Evolutionary conservation across 805 yeast genomes (phyloP).

Genomic region (Hanseniaspora thailandica): DNA sequence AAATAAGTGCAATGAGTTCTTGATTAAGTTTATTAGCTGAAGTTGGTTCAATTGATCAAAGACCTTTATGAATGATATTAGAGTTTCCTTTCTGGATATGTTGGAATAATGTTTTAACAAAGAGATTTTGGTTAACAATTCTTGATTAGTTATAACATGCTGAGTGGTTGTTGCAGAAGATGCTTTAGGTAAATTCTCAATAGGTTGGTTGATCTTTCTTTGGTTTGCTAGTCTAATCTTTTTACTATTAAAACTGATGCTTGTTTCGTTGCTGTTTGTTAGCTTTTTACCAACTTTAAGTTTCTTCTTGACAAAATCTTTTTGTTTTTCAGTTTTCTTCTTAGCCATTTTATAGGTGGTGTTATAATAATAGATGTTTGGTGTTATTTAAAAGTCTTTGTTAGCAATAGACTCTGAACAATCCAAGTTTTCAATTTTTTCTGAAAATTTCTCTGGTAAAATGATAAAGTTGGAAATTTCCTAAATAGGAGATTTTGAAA

Average conservation of each 20-base stretch:
- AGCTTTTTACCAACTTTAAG: slow-evolving; percentile 79
- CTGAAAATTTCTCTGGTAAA: too few relatives aligned
- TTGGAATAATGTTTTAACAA: slow-evolving; percentile 64
- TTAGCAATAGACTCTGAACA: too few relatives aligned
- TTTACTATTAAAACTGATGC: slow-evolving; percentile 71
- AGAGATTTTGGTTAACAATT: slow-evolving; percentile 53
- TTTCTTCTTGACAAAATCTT: slow-evolving; percentile 52
- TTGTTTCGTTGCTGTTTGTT: slow-evolving; percentile 65
- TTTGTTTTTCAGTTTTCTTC: slow-evolving; percentile 31
- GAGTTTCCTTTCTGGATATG: slow-evolving; percentile 59
- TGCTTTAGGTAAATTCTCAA: not conserved
- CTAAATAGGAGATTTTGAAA: not conserved
- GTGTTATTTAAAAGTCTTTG: too few relatives aligned
- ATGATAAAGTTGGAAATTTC: slow-evolving; percentile 1
- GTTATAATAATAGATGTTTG: not conserved
- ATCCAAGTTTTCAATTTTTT: too few relatives aligned
- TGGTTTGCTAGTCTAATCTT: slow-evolving; percentile 27
- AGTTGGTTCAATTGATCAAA: slow-evolving; percentile 25
- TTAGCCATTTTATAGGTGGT: slow-evolving; percentile 24
- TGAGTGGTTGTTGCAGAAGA: not conserved
- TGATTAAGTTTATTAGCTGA: slow-evolving; percentile 28
- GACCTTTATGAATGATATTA: slow-evolving; percentile 41
- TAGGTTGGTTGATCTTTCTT: slow-evolving; percentile 18
- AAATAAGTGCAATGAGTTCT: slow-evolving; percentile 26
- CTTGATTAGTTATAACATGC: slow-evolving; percentile 22